Percentiles rank a stretch among this genome's conserved stretches.
These are phyloP conservation scores for Fusarium sp. DNA, from an alignment of 2,329 filamentous ascomycete species.

Conservation along the genomic window DNA sequence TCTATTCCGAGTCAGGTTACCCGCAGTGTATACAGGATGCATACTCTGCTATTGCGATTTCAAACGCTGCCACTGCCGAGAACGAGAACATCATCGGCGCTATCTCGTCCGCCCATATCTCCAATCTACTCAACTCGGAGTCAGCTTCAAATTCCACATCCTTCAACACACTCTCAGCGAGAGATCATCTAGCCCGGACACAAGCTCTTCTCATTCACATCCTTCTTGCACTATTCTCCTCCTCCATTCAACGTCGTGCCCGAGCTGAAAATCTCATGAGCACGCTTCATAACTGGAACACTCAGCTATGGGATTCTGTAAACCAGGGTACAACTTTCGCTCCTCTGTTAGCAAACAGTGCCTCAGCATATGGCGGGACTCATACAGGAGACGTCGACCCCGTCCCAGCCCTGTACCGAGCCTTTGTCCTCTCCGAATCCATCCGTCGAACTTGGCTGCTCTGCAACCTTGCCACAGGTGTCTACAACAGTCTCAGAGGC, in stretches of 20 bases:
- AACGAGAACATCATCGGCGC: not conserved
- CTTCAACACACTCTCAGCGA: not conserved
- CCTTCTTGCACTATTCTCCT: not conserved
- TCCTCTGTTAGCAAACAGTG: not conserved
- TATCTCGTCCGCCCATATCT: not conserved
- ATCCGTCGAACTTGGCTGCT: slow-evolving; percentile 1
- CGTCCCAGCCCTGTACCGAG: not conserved
- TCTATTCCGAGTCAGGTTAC: not conserved
- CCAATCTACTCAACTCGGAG: not conserved
- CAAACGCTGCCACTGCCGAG: not conserved
- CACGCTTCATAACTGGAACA: not conserved
- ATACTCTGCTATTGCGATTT: not conserved
- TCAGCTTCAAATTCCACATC: not conserved
- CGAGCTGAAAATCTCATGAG: not conserved
- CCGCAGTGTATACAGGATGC: slow-evolving; percentile 3
- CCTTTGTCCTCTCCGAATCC: not conserved
- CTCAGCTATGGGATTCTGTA: not conserved
- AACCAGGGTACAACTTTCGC: not conserved
- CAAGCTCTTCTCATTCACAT: slow-evolving; percentile 3
- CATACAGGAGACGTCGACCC: not conserved
- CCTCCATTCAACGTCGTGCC: slow-evolving; percentile 1
- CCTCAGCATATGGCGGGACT: not conserved
- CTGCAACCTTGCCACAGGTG: not conserved
- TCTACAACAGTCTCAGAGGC: not conserved
- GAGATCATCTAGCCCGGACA: not conserved